These are phyloP conservation scores for Saccharomycopsis fibuligera DNA, from an alignment of 805 yeast species.

Conservation along the genomic window DNA sequence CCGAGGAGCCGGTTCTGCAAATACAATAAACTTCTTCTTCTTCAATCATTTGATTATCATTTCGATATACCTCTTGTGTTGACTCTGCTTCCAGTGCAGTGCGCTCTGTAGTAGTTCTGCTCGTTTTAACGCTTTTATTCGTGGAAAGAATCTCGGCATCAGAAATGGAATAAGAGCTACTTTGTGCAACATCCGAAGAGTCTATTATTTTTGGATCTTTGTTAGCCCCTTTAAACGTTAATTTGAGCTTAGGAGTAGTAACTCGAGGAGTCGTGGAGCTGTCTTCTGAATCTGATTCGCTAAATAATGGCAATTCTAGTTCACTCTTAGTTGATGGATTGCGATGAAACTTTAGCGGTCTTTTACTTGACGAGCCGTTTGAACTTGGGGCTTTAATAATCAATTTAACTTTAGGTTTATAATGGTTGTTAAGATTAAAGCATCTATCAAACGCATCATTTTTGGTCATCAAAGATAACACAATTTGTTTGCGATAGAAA, in stretches of 20 bases:
- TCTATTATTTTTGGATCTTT: conserved; percentile 9
- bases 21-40: conserved; percentile 35
- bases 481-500: neutral
- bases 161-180: no score
- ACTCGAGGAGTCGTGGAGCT: conserved; percentile 1
- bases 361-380: neutral
- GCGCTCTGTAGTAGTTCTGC: no score
- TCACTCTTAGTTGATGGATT: no score
- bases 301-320: neutral
- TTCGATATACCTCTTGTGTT: no score
- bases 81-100: no score
- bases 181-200: no score
- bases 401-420: conserved; percentile 4
- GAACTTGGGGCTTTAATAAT: conserved; percentile 2
- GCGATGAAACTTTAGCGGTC: no score
- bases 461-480: conserved; percentile 10
- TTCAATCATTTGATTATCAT: no score
- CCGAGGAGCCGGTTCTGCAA: conserved; percentile 44
- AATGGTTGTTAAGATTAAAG: conserved; percentile 3
- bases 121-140: no score
- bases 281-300: neutral
- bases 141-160: no score
- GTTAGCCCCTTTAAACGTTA: conserved; percentile 6
- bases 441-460: conserved; percentile 13
- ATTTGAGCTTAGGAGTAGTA: conserved; percentile 13